Evolutionary conservation across 495 filamentous ascomycete species (phyloP), one percentile per base, ranked within the genome.

Genomic region (Chaetomium tenue): DNA sequence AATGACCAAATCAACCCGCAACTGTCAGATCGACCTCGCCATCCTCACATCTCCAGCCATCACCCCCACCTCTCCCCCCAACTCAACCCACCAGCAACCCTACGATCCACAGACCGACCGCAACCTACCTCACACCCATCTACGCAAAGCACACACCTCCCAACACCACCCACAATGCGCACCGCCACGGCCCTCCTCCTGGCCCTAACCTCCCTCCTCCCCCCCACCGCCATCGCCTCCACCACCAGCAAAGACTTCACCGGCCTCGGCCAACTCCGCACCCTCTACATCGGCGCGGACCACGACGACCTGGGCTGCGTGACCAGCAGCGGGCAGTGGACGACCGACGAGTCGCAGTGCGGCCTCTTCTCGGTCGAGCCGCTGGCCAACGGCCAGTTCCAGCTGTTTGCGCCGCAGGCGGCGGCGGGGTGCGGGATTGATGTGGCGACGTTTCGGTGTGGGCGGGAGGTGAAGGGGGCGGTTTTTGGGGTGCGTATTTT

Each of bases 231-330:
- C 33, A 12, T 8, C 39, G 22, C 22, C 12, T 16, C 37, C 39
- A 44, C 22, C 12, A 26, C 37, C 39, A 44, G 13, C 39, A 44
- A 44, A 18, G 53, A 56, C 20, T 59, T 59, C 40, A 20, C 40
- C 51, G 66, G 66, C 42, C 15, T 37, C 16, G 66, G 66, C n/a
- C 62, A 65, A 23, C 40, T 68, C 15, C 66, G 66, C 23, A 65
- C 66, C 16, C 50, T 68, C n/a, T 57, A 64, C 33, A 58, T 60
- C 52, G 23, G 52, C 37, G 11, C 4, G 9, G 44, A 30, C 52
- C 40, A 68, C 42, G 48, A 57, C 11, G 62, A 68, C 22, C 57
- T 68, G 6, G 66, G 66, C 26, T 68, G 66, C 53, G 33, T 68
- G 15, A 68, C 66, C 33, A 39, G 50, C 28, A 13, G 15, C 5